Evolutionary conservation across 495 filamentous ascomycete genomes (phyloP), one percentile per base, ranked within the genome.

Genomic region (Penicillium lividum): DNA sequence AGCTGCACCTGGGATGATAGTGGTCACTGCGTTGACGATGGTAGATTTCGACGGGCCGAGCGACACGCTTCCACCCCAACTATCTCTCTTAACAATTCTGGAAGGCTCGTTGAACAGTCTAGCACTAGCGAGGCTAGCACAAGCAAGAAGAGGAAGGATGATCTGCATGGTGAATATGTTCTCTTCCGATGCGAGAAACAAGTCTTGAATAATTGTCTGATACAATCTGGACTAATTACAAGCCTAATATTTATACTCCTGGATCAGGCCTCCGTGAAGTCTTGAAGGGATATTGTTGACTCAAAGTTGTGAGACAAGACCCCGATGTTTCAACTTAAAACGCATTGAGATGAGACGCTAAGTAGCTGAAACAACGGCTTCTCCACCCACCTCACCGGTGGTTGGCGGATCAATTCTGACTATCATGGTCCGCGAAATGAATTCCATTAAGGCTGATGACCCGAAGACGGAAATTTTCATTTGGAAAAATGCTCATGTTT

Each of bases 11-110:
- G 75, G 73, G 50, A 74, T 69, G 43, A 77, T 49, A 27, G 75
- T 77, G n/a, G 73, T 76, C 6, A 76, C 73, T 7, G 75, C 74
- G 43, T 73, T 68, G 53, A 71, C 63, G 60, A 75, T 77, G 33
- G 64, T 68, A 8, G 71, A 70, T 49, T 74, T 74, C 13, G 72
- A 67, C 11, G 74, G 74, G 54, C 74, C 74, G 13, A 77, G 66
- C 16, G 71, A 74, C 25, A 77, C 72, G 42, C 68, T 68, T 40
- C 71, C 69, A 48, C 73, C 74, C 74, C 74, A 76, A 46, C 51
- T 61, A 38, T 76, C 68, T 33, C 68, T 65, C 56, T 71, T 73
- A 42, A 27, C 18, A 4, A 49, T 53, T 22, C 15, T n/a, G 22
- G 29, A 18, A 2, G 11, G n/a, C 13, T 15, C 11, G 5, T 38